Conservation (phyloP, 371 early-diverging fungal genomes). For the Phascolomyces articulosus region DNA sequence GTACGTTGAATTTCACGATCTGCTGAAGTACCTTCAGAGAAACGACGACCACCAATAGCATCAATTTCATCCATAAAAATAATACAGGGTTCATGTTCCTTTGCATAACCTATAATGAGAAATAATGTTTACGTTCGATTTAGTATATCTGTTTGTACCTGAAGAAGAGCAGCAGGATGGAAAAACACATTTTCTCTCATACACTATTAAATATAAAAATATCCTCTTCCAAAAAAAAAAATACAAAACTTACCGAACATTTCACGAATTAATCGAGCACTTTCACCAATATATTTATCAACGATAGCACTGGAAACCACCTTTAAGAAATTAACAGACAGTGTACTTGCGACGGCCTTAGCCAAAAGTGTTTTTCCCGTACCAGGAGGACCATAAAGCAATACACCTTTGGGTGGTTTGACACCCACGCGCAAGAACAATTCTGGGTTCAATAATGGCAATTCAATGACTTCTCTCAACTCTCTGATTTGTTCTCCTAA, state of each 20-base stretch:
- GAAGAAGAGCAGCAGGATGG: too few species aligned
- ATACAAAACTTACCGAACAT: slow-evolving; percentile 86
- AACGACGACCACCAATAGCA: slow-evolving; percentile 99
- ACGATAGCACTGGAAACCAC: slow-evolving; percentile 98
- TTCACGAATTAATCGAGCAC: slow-evolving; percentile 95
- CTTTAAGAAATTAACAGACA: slow-evolving; percentile 97
- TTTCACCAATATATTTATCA: slow-evolving; percentile 99
- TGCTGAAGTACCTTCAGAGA: slow-evolving; percentile 98
- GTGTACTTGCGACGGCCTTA: slow-evolving; percentile 96
- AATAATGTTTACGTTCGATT: too few species aligned
- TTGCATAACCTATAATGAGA: slow-evolving; percentile 94
- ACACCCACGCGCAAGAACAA: slow-evolving; percentile 98
- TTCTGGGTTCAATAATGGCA: slow-evolving; percentile 99
- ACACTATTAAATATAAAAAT: too few species aligned
- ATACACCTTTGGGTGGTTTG: slow-evolving; percentile 98
- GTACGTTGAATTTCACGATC: slow-evolving; percentile 99
- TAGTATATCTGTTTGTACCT: neutral
- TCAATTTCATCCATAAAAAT: slow-evolving; percentile 99
- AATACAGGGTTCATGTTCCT: slow-evolving; percentile 99
- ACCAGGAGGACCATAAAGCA: slow-evolving; percentile 99
- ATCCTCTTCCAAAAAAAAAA: too few species aligned
- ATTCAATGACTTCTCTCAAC: slow-evolving; percentile 98
- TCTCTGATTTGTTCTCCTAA: slow-evolving; percentile 98
- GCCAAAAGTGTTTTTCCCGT: slow-evolving; percentile 93
- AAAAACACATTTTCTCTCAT: neutral